Evolutionary conservation across 73 alveolate species (phyloP).

Genomic region (Halteria grandinella): DNA sequence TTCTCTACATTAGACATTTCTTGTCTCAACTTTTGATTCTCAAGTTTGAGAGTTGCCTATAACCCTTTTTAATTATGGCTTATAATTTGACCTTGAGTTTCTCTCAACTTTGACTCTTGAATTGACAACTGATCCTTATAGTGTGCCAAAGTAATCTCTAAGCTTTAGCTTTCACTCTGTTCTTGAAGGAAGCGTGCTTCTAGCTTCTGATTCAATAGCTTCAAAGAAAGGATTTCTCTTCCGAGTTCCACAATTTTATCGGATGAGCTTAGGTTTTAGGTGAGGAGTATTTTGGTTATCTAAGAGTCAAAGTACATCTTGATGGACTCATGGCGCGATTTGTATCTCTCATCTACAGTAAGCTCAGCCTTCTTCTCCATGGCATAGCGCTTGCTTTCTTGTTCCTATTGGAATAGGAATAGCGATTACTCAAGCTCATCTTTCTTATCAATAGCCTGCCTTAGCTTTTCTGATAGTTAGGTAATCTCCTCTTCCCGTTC

Average conservation of each 20-base stretch:
- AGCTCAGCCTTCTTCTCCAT: conserved; percentile 48
- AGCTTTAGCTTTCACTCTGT: neutral
- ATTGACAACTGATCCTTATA: conserved; percentile 9
- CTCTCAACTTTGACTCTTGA: conserved; percentile 22
- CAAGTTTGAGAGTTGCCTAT: conserved; percentile 21
- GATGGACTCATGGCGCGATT: conserved; percentile 45
- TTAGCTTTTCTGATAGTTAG: neutral
- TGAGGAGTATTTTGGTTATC: conserved; percentile 27
- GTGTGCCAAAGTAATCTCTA: conserved; percentile 3
- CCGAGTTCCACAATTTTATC: conserved; percentile 50
- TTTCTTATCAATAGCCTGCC: conserved; percentile 9
- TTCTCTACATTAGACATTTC: too few relatives aligned
- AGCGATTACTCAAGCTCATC: conserved; percentile 28
- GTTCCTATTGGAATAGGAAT: conserved; percentile 6
- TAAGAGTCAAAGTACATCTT: conserved; percentile 55
- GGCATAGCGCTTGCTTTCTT: neutral
- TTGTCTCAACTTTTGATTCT: conserved; percentile 18
- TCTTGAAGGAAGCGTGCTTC: neutral
- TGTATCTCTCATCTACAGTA: conserved; percentile 38
- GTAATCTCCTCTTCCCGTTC: conserved; percentile 1
- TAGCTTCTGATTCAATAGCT: conserved; percentile 5
- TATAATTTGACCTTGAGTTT: neutral
- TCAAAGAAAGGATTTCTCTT: conserved; percentile 42
- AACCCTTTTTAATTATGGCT: conserved; percentile 5
- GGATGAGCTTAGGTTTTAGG: conserved; percentile 4